Evolutionary conservation across 225 moss, liverwort and hornwort species (phyloP), one percentile per base, ranked within the genome.

Genomic region (Sphagnum tenellum): DNA sequence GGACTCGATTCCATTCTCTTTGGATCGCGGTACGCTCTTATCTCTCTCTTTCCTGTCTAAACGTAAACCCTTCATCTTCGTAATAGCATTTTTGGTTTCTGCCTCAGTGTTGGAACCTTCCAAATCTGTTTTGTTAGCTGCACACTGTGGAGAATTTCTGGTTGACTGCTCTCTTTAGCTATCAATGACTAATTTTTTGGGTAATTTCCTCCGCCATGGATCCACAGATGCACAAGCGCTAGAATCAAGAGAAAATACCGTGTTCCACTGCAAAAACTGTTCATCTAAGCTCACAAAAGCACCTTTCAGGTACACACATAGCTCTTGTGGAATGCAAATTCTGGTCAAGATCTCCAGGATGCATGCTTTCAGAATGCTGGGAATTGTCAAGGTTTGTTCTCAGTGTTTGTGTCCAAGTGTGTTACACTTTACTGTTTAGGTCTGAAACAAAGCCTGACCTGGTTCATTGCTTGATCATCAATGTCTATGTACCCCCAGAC

Each of bases 251-350:
- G 57, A 75, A 54, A 71, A 70, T 60, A 64, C 84, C 44, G 65
- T 72, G n/a, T 84, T 95, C 70, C 88, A 80, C 70, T 95, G 94
- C 77, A 75, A 74, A 65, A 73, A 67, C 46, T 95, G 91, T 62
- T 84, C 82, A 0, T 82, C 72, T 61, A 77, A 82, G 50, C 83
- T 95, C 45, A 95, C 81, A 9, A 68, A 60, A 55, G 44, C 63
- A 7, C 79, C 84, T 60, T 79, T 91, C 71, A 86, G 94, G 89
- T 94, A 68, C n/a, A 54, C 29, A 29, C 5, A 7, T 9, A 44
- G 51, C 50, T 9, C 3, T 49, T 57, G 65, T 12, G 12, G 4
- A 12, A 49, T 9, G 14, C 9, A 51, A 12, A 29, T 46, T 48
- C 5, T 48, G 12, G 9, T 8, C 53, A 12, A 64, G 29, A 29